phyloP scores from a whole-genome alignment of 73 alveolate genomes.

The Blepharisma japonicum region DNA sequence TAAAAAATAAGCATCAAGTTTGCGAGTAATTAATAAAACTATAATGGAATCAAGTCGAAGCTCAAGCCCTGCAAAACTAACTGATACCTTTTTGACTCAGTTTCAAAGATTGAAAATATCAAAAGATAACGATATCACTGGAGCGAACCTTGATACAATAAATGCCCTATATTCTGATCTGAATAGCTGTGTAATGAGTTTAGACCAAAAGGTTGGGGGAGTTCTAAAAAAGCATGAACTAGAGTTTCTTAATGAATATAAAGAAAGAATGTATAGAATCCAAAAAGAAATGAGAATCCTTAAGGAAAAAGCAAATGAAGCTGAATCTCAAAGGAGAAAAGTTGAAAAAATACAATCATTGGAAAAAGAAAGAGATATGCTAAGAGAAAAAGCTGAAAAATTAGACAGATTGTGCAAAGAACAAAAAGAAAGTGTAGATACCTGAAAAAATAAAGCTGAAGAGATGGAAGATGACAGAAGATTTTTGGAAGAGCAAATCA shows the following conservation, averaged over 20 bases:
- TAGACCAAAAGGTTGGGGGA: constrained; percentile 13
- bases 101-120: background rate
- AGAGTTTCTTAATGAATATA: background rate
- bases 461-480: constrained; percentile 19
- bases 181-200: background rate
- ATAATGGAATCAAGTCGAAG: constrained; percentile 20
- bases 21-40: background rate
- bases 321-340: background rate
- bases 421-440: constrained; percentile 10
- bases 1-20: no score
- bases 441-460: constrained; percentile 17
- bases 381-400: constrained; percentile 9
- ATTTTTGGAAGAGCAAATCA: constrained; percentile 11
- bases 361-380: constrained; percentile 11
- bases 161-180: background rate
- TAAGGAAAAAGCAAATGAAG: constrained; percentile 23
- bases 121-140: background rate
- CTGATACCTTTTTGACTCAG: background rate
- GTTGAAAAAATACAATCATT: background rate
- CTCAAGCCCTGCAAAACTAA: constrained; percentile 4
- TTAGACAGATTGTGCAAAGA: constrained; percentile 13
- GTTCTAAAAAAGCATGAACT: constrained; percentile 26
- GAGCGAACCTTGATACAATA: background rate
- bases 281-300: constrained; percentile 27
- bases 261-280: background rate